A percentile compares a stretch with the other conserved stretches of the same genome.
Evolutionary conservation across 129 eudicot species (phyloP).

Genomic region (Logfia minima): DNA sequence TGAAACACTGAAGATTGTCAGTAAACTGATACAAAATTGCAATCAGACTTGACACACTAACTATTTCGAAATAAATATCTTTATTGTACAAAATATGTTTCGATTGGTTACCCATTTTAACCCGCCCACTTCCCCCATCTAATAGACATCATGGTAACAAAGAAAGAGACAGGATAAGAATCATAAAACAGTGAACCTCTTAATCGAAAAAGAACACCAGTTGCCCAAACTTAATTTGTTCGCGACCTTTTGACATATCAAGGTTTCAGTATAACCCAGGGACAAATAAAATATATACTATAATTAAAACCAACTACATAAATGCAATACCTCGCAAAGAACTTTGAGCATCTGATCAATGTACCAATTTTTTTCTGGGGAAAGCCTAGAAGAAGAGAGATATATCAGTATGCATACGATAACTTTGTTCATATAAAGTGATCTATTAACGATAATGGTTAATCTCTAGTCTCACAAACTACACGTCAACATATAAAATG

Average conservation of each 20-base stretch:
- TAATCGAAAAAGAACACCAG: not conserved
- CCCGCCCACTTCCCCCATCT: not conserved
- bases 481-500: not conserved
- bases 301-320: slow-evolving; percentile 9
- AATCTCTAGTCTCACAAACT: not conserved
- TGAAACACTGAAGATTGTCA: not conserved
- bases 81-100: not conserved
- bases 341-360: slow-evolving; percentile 98
- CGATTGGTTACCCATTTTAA: not conserved
- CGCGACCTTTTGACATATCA: slow-evolving; percentile 1
- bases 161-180: slow-evolving; percentile 9
- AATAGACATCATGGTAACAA: not conserved
- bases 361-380: slow-evolving; percentile 92
- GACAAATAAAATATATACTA: not conserved
- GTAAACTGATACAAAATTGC: not conserved
- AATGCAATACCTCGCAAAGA: slow-evolving; percentile 77
- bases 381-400: slow-evolving; percentile 60
- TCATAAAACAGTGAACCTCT: not conserved
- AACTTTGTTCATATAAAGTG: not conserved
- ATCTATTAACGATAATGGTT: not conserved
- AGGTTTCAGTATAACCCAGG: not conserved
- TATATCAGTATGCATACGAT: slow-evolving; percentile 1
- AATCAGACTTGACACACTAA: not conserved
- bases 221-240: not conserved
- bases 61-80: not conserved